phyloP scores from a whole-genome alignment of 1,139 yeast species.

The Protomyces arabidopsidicola region DNA sequence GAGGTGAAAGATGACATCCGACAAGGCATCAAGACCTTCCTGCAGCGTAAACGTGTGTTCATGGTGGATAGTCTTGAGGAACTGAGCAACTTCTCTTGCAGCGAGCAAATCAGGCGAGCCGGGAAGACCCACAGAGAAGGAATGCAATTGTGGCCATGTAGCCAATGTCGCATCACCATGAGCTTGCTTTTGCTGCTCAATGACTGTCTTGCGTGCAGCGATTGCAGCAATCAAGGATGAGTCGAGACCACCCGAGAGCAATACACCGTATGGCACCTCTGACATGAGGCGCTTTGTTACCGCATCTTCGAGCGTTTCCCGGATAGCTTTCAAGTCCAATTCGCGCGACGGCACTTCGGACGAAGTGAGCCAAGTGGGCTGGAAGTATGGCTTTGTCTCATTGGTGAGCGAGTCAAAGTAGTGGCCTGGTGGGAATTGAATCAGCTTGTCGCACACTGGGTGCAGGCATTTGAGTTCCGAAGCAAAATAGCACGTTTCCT shows the following conservation, averaged over 20 bases:
- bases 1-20: constrained; percentile 89
- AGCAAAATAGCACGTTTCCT: constrained; percentile 80
- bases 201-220: constrained; percentile 88
- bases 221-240: constrained; percentile 93
- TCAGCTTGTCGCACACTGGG: constrained; percentile 88
- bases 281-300: constrained; percentile 99
- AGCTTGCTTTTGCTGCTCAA: constrained; percentile 41
- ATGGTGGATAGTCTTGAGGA: constrained; percentile 93
- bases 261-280: constrained; percentile 96
- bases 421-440: constrained; percentile 98
- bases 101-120: constrained; percentile 97
- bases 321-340: constrained; percentile 64
- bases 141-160: constrained; percentile 76
- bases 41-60: constrained; percentile 94
- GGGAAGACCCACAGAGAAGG: constrained; percentile 94
- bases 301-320: constrained; percentile 82
- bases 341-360: constrained; percentile 64
- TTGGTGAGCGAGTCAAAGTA: constrained; percentile 89
- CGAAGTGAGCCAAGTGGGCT: constrained; percentile 93
- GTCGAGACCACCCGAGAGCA: constrained; percentile 93
- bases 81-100: constrained; percentile 88
- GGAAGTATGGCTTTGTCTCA: constrained; percentile 75
- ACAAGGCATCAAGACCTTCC: constrained; percentile 92
- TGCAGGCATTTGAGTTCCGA: constrained; percentile 89
- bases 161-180: constrained; percentile 46